phyloP scores from a whole-genome alignment of 441 rosid genomes.

The Euphorbia schlechtendalii region DNA sequence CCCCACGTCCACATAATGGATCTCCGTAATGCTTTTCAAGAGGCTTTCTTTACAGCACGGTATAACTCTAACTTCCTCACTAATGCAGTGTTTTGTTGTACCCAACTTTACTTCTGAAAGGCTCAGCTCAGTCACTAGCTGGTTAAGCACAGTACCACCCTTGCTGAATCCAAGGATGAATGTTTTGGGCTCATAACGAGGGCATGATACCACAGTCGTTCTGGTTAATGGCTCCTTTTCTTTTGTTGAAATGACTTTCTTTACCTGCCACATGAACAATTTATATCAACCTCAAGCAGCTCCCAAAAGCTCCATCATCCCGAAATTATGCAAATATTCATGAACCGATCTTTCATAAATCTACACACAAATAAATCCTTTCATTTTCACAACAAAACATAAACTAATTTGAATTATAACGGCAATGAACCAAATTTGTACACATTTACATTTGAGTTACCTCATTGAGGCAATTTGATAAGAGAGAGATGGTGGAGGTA shows the following conservation, averaged over 20 bases:
- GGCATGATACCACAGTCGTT: constrained; percentile 16
- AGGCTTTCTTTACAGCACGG: constrained; percentile 45
- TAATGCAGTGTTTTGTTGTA: constrained; percentile 15
- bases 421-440: not conserved
- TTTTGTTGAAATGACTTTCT: constrained; percentile 27
- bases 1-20: constrained; percentile 84
- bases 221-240: constrained; percentile 10
- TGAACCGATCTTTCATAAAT: too few relatives aligned
- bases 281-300: too few relatives aligned
- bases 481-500: constrained; percentile 46
- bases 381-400: not conserved
- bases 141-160: constrained; percentile 85
- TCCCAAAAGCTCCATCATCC: too few relatives aligned
- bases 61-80: constrained; percentile 32
- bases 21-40: constrained; percentile 48
- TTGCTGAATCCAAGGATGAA: constrained; percentile 82
- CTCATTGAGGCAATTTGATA: constrained; percentile 52
- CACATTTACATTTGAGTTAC: constrained; percentile 17
- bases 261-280: constrained; percentile 33
- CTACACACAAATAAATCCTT: too few relatives aligned
- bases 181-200: constrained; percentile 37
- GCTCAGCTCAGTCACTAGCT: constrained; percentile 65
- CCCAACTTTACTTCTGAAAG: constrained; percentile 23
- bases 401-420: not conserved
- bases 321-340: not conserved